A percentile compares a stretch with the other conserved stretches of the same genome.
These are phyloP conservation scores for Bipolaris victoriae DNA, from an alignment of 2,329 filamentous ascomycete species.

Conservation along the genomic window DNA sequence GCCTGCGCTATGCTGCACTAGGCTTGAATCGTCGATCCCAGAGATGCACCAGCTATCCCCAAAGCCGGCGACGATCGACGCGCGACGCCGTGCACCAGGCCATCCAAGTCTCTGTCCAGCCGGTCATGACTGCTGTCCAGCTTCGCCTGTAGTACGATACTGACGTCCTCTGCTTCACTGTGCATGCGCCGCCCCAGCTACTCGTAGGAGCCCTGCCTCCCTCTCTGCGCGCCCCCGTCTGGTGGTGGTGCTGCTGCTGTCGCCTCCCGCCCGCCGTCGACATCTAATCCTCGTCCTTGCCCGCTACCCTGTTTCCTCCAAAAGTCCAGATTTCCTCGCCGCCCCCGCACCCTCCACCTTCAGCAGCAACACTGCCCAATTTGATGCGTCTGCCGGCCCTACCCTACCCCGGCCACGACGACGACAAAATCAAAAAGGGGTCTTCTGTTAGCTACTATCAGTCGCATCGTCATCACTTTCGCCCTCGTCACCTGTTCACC, in stretches of 20 bases:
- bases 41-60: slow-evolving; percentile 3
- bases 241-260: slow-evolving; percentile 8
- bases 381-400: slow-evolving; percentile 14
- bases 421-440: slow-evolving; percentile 10
- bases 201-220: background rate
- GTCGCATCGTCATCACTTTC: slow-evolving; percentile 15
- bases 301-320: background rate
- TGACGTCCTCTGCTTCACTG: slow-evolving; percentile 5
- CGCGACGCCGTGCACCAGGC: slow-evolving; percentile 24
- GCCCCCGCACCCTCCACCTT: slow-evolving; percentile 8
- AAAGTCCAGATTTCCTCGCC: slow-evolving; percentile 11
- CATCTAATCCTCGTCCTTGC: slow-evolving; percentile 16
- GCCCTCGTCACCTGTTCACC: slow-evolving; percentile 20
- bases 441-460: slow-evolving; percentile 18
- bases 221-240: background rate
- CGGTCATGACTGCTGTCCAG: slow-evolving; percentile 11
- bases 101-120: slow-evolving; percentile 9
- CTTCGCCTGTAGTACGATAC: slow-evolving; percentile 6
- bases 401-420: slow-evolving; percentile 6
- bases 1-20: slow-evolving; percentile 16
- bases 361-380: slow-evolving; percentile 14
- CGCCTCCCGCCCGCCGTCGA: slow-evolving; percentile 3
- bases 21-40: slow-evolving; percentile 26
- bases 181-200: slow-evolving; percentile 7
- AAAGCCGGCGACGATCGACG: slow-evolving; percentile 25